phyloP scores from a whole-genome alignment of 108 stramenopile species.

The Bacterosira constricta region DNA sequence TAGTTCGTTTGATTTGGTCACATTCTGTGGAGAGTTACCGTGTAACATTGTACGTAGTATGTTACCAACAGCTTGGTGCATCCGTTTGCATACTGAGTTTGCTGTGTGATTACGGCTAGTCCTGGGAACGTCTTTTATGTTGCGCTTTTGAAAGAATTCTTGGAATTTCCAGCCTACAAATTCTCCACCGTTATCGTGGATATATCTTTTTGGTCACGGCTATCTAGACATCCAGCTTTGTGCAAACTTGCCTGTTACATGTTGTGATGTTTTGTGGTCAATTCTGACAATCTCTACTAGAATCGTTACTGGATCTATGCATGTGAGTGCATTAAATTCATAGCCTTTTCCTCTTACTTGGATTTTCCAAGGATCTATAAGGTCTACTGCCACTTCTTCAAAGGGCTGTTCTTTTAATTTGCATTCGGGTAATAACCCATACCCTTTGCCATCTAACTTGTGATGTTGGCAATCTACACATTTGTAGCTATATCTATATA shows the following conservation, averaged over 20 bases:
- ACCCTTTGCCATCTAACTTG: conserved; percentile 1
- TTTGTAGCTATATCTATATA: not conserved
- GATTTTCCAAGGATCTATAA: conserved; percentile 39
- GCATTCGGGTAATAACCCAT: conserved; percentile 8
- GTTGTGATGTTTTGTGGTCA: conserved; percentile 13
- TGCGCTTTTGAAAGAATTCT: not conserved
- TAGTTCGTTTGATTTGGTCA: not conserved
- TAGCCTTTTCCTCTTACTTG: not conserved
- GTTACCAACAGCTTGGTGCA: conserved; percentile 1
- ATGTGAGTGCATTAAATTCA: conserved; percentile 34
- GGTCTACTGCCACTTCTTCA: conserved; percentile 28
- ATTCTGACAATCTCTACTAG: conserved; percentile 33
- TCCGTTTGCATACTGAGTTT: not conserved
- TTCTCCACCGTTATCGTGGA: conserved; percentile 1
- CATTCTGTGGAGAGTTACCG: not conserved
- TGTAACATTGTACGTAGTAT: not conserved
- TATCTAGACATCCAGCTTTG: conserved; percentile 45
- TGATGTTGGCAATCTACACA: conserved; percentile 10
- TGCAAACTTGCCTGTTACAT: conserved; percentile 24
- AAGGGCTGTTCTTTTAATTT: conserved; percentile 5
- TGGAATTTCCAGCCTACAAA: conserved; percentile 37
- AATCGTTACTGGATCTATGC: conserved; percentile 51
- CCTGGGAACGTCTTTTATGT: not conserved
- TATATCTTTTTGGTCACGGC: conserved; percentile 24
- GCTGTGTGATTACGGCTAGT: not conserved